These are phyloP conservation scores for Pinus taeda DNA, from an alignment of 75 land plant species.

Conservation along the genomic window DNA sequence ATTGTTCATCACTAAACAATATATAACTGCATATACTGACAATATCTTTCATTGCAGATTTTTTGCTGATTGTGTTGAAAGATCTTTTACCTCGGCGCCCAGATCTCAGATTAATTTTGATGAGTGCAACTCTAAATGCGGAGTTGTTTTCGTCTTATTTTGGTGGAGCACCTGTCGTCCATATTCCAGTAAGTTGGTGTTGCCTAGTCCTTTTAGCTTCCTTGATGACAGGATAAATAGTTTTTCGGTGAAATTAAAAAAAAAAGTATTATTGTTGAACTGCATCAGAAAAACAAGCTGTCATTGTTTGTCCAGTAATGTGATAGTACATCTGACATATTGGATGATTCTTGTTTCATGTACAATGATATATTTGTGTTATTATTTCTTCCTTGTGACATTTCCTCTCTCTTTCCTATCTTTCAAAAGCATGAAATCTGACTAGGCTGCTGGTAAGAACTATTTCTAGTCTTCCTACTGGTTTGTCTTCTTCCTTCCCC, in stretches of 20 bases:
- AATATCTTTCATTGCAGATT: conserved; percentile 39
- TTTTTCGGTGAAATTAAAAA: neutral
- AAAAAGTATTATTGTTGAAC: neutral
- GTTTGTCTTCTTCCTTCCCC: neutral
- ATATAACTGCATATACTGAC: neutral
- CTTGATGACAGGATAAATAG: neutral
- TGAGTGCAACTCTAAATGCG: conserved; percentile 99
- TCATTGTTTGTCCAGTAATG: neutral
- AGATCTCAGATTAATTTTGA: conserved; percentile 84
- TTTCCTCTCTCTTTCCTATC: no score
- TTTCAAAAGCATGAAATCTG: neutral
- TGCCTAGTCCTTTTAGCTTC: neutral
- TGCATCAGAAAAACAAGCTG: neutral
- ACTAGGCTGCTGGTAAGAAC: neutral
- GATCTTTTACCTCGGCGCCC: conserved; percentile 89
- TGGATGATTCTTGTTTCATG: neutral
- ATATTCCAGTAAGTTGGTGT: conserved; percentile 72
- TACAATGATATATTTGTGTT: neutral
- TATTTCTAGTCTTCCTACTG: neutral
- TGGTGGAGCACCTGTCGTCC: conserved; percentile 76
- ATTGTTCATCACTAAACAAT: neutral
- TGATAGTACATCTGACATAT: neutral
- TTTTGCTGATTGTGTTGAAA: conserved; percentile 84
- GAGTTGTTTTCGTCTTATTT: conserved; percentile 84
- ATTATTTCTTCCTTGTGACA: neutral